Evolutionary conservation across 2,329 filamentous ascomycete species (phyloP).

Genomic region (Dactylellina sp.): DNA sequence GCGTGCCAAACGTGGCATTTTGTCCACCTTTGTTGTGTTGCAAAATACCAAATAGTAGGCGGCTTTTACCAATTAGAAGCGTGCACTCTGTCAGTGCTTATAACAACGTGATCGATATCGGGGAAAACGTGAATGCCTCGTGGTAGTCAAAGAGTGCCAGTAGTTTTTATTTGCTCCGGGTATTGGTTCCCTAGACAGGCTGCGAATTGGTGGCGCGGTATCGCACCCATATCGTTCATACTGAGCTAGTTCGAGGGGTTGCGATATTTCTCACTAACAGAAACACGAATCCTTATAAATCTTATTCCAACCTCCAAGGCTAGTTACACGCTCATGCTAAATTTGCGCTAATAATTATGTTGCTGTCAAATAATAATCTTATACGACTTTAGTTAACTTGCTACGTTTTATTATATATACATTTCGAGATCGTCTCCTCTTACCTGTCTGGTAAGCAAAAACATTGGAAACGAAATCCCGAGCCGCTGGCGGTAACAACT

Average conservation of each 20-base stretch:
- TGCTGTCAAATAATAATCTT: too few relatives aligned
- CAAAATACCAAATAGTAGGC: not conserved
- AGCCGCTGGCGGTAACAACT: too few relatives aligned
- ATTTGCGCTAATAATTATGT: too few relatives aligned
- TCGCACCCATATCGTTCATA: not conserved
- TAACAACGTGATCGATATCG: slow-evolving; percentile 5
- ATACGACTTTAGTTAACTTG: too few relatives aligned
- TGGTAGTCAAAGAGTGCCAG: not conserved
- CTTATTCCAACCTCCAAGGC: not conserved
- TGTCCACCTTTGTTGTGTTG: slow-evolving; percentile 16
- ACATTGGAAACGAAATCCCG: too few relatives aligned
- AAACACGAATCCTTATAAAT: too few relatives aligned
- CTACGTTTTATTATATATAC: too few relatives aligned
- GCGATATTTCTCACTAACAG: not conserved
- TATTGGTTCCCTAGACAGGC: not conserved
- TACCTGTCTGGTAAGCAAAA: too few relatives aligned
- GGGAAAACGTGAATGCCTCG: slow-evolving; percentile 9
- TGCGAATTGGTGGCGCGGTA: not conserved
- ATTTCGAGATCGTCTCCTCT: too few relatives aligned
- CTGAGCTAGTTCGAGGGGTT: slow-evolving; percentile 7
- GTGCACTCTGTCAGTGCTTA: not conserved
- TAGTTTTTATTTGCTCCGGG: not conserved
- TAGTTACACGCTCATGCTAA: not conserved
- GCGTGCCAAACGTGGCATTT: slow-evolving; percentile 45
- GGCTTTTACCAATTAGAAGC: not conserved